Conservation (phyloP, 768 basidiomycete species). For the Rhizopogon sp. region DNA sequence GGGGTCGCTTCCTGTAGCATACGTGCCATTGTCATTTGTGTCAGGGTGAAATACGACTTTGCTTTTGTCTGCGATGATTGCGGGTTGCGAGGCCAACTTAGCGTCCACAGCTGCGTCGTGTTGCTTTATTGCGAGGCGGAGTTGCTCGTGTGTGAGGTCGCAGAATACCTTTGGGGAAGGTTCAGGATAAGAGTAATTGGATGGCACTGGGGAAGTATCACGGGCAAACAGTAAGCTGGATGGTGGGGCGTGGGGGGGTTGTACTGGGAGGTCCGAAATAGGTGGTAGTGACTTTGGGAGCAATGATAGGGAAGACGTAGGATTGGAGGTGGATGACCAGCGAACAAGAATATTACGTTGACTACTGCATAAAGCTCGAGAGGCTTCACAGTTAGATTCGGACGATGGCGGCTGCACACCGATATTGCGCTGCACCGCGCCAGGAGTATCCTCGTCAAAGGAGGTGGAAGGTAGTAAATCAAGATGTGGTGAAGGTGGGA, state of each 20-base stretch:
- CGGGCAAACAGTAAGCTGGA: not conserved
- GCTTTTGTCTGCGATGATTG: slow-evolving; percentile 1
- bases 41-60: slow-evolving; percentile 12
- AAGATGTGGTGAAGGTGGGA: not conserved
- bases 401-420: not conserved
- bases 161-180: not conserved
- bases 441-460: not conserved
- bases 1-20: slow-evolving; percentile 6
- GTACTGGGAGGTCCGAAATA: not conserved
- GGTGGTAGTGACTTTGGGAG: not conserved
- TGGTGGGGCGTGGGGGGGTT: not conserved
- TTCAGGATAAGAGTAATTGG: no score
- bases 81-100: not conserved
- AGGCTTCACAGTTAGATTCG: not conserved
- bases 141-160: not conserved
- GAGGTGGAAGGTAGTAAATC: not conserved
- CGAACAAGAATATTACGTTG: no score
- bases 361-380: not conserved
- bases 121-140: slow-evolving; percentile 1
- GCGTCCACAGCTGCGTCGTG: not conserved
- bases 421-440: not conserved
- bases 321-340: not conserved
- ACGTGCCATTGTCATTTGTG: slow-evolving; percentile 10
- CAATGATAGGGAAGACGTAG: not conserved
- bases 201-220: not conserved